These are phyloP conservation scores for Curvularia sp. DNA, from an alignment of 2,329 filamentous ascomycete species.

Conservation along the genomic window DNA sequence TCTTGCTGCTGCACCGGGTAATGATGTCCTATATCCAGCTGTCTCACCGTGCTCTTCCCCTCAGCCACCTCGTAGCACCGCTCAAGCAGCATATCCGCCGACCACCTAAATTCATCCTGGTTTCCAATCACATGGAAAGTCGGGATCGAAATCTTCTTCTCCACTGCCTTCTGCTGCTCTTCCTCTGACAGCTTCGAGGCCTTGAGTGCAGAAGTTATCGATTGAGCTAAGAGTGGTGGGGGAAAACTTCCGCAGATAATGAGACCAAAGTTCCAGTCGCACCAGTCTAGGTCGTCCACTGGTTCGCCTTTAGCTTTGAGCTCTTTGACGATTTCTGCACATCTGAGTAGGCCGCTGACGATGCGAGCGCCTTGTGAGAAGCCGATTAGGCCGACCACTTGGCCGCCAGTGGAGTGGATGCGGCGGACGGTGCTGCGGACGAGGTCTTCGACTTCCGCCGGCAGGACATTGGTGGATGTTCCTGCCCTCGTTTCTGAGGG, in stretches of 20 bases:
- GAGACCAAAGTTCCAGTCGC: slow-evolving; percentile 32
- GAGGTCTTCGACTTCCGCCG: slow-evolving; percentile 31
- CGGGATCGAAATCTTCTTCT: slow-evolving; percentile 35
- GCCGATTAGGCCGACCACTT: slow-evolving; percentile 41
- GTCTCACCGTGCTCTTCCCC: slow-evolving; percentile 33
- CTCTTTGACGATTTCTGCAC: slow-evolving; percentile 26
- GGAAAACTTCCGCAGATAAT: slow-evolving; percentile 39
- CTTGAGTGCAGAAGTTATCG: slow-evolving; percentile 18
- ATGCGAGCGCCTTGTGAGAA: slow-evolving; percentile 48
- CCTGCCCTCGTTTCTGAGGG: slow-evolving; percentile 28
- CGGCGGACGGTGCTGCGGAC: slow-evolving; percentile 26
- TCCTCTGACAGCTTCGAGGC: slow-evolving; percentile 8
- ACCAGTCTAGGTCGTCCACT: slow-evolving; percentile 11
- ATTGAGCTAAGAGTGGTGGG: slow-evolving; percentile 37
- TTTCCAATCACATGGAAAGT: slow-evolving; percentile 43
- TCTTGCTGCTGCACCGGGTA: slow-evolving; percentile 45
- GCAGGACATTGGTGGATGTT: slow-evolving; percentile 19
- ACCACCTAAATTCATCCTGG: slow-evolving; percentile 47
- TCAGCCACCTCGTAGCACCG: slow-evolving; percentile 33
- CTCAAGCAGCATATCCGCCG: slow-evolving; percentile 41
- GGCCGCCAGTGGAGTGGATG: slow-evolving; percentile 24
- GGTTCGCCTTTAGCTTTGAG: slow-evolving; percentile 10
- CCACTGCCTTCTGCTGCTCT: slow-evolving; percentile 19
- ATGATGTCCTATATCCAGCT: slow-evolving; percentile 48
- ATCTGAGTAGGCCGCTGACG: slow-evolving; percentile 41